phyloP scores from a whole-genome alignment of 2,329 filamentous ascomycete species.

The Sporothrix schenckii region DNA sequence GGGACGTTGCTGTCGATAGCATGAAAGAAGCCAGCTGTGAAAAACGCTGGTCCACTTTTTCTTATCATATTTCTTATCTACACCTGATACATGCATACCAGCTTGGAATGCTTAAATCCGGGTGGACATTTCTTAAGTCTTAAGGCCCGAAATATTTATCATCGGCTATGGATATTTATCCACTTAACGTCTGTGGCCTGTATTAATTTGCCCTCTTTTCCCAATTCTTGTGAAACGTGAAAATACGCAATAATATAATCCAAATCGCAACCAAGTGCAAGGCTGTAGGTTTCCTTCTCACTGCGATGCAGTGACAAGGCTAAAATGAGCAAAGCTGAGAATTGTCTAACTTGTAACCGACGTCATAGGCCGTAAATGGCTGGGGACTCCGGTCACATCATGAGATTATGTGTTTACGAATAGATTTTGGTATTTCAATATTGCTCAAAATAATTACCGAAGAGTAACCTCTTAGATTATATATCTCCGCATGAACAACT shows the following conservation, averaged over 20 bases:
- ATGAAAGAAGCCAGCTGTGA: constrained; percentile 29
- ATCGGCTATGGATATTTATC: constrained; percentile 7
- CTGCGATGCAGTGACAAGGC: background rate
- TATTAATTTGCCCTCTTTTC: constrained; percentile 26
- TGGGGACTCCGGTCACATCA: no score
- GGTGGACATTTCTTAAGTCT: no score
- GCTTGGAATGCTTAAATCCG: background rate
- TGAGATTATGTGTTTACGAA: no score
- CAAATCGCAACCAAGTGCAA: background rate
- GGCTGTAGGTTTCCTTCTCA: constrained; percentile 4
- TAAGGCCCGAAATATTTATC: background rate
- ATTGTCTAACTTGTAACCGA: background rate
- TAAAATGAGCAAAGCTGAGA: background rate
- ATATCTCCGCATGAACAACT: background rate
- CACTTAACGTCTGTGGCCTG: background rate
- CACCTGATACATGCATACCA: background rate
- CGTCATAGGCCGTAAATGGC: no score
- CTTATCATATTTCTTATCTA: background rate
- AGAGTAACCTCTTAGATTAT: background rate
- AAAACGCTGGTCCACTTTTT: background rate
- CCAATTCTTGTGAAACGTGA: constrained; percentile 4
- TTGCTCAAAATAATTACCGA: background rate
- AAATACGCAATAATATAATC: background rate
- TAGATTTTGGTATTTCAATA: background rate
- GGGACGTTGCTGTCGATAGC: background rate